Evolutionary conservation across 345 rosid genomes (phyloP), one percentile per base, ranked within the genome.

Genomic region (Aethionema arabicum): DNA sequence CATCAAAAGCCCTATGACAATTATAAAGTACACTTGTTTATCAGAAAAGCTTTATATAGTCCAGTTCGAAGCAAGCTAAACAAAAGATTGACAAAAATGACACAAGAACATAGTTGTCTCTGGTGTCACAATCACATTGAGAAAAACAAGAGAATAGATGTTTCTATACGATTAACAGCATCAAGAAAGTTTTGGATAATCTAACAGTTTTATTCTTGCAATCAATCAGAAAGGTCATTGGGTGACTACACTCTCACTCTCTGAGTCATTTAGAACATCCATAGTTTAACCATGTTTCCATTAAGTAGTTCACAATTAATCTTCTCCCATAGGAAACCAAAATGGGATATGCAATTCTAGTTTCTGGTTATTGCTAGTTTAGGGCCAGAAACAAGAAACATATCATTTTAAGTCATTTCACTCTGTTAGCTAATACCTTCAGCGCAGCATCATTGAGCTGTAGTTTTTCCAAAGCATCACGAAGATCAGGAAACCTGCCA

Each of bases 371-470:
- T 36, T 39, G 44, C 41, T 35, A 33, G 30, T 52, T 35, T 16
- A 10, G 40, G 45, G 5, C 35, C 45, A 62, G 31, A 63, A 30
- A 3, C 36, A 51, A 62, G 21, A 52, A 52, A 71, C 6, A 52
- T 53, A 6, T 16, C 6, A 16, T 38, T 32, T 68, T 45, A 27
- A 32, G 35, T 47, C 0, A 46, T 48, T 47, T 54, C 5, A 30
- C 5, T 55, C 44, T 29, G 59, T 21, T 21, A 21, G 27, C 40
- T 35, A 51, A 27, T 79, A 88, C 96, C 96, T 92, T 92, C 68
- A 92, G 65, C 8, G 98, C 96, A 66, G 98, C 96, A 74, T 92
- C 98, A 77, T 92, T 92, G 45, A 92, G 96, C 72, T 92, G 98
- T 65, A 92, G 78, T 76, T 92, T 92, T 63, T 89, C 95, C 85